A percentile compares a stretch with the other conserved stretches of the same genome.
Conservation (phyloP, 768 basidiomycete genomes). For the Tulasnella sp. region DNA sequence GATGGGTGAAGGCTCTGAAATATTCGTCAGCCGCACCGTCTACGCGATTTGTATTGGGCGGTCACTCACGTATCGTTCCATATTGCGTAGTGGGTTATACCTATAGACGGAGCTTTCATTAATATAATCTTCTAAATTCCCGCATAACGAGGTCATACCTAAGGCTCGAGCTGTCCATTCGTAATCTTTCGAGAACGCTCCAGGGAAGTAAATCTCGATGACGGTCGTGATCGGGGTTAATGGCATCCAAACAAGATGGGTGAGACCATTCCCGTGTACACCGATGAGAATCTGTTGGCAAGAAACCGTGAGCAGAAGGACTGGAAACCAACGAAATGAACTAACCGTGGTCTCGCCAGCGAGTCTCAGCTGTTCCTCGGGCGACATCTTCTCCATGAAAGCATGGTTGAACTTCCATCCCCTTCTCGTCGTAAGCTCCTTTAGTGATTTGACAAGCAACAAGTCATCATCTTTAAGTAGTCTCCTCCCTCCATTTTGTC, state of each 20-base stretch:
- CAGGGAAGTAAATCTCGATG: conserved; percentile 78
- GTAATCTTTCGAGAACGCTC: conserved; percentile 81
- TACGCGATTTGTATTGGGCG: background rate
- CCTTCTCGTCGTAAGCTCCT: conserved; percentile 36
- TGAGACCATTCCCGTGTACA: conserved; percentile 76
- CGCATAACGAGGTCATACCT: conserved; percentile 49
- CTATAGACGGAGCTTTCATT: background rate
- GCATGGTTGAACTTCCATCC: conserved; percentile 42
- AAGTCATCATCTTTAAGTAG: conserved; percentile 38
- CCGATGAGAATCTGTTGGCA: conserved; percentile 57
- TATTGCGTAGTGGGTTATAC: conserved; percentile 65
- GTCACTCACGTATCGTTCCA: conserved; percentile 43
- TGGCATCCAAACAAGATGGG: conserved; percentile 82
- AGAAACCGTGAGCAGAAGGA: background rate
- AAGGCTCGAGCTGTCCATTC: conserved; percentile 74
- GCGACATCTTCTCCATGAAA: conserved; percentile 39
- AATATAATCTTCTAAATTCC: background rate
- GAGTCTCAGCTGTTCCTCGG: conserved; percentile 40
- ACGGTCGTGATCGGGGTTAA: conserved; percentile 68
- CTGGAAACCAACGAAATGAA: background rate
- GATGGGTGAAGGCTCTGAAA: conserved; percentile 40
- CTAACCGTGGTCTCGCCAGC: conserved; percentile 40
- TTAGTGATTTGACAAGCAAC: conserved; percentile 37
- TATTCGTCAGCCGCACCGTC: background rate
- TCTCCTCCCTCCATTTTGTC: conserved; percentile 46